Evolutionary conservation across 75 land plant species (phyloP), one percentile per base, ranked within the genome.

Genomic region (Adiantum capillusveneris): DNA sequence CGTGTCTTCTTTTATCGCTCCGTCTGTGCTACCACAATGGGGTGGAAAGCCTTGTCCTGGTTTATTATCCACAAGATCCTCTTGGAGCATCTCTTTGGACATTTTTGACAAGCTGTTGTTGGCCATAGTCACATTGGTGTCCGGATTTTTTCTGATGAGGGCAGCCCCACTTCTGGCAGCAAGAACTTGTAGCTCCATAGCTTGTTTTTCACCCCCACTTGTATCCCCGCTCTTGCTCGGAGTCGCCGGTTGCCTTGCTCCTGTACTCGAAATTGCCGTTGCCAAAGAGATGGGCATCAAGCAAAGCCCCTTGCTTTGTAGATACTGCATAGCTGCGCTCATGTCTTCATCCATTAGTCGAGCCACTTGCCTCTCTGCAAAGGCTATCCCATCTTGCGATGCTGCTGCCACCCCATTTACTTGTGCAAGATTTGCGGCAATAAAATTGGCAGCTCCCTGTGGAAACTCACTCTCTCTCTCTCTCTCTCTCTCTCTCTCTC

Each of bases 311-410:
- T 92, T 92, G 60, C 82, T 77, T 36, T 92, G 98, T 25, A 92
- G 83, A 57, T 83, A 88, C 67, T 92, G 98, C 98, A 92, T 92
- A 0, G 98, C 98, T n/a, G 90, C 70, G 13, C 98, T 90, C 77
- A 92, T 78, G 71, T 92, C 87, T 61, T 92, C 90, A 62, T 92
- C 95, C 98, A 92, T 92, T 28, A 92, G 75, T 70, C 80, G 80
- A 26, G 90, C 86, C 19, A 92, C 98, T 73, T 88, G 82, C 13
- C 77, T 67, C 58, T 92, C 98, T 20, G 95, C 79, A 59, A 69
- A 70, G 65, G 78, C 66, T 53, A 85, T 55, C 56, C 87, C 84
- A 53, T 69, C 78, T 51, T 64, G 79, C 11, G 55, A 44, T 69
- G 75, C 77, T 68, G 71, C 29, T 63, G 61, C 25, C 20, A 56